Evolutionary conservation across 176 grass and related monocot species (phyloP), one percentile per base, ranked within the genome.

Genomic region (Themeda triandra): DNA sequence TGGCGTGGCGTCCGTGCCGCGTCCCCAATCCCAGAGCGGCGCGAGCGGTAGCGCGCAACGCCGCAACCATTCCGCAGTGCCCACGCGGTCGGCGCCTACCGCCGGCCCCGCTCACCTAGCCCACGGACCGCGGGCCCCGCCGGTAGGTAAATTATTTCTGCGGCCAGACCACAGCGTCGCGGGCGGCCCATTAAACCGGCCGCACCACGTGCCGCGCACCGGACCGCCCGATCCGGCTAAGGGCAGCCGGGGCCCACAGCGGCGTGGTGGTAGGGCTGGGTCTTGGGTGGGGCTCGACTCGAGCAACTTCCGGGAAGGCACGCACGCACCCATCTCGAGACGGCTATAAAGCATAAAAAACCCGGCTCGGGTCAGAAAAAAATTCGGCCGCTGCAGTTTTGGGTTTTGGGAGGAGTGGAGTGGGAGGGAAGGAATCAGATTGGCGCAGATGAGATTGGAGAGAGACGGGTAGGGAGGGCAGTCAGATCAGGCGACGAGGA

Each of bases 391-490:
- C 10, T 69, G 69, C 67, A 24, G 76, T 37, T 48, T 49, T 63
- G 24, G 68, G 83, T 28, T 27, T 12, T n/a, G 51, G 10, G 25
- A 11, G 24, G 4, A 5, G 19, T 5, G 23, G 13, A 14, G 24
- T 56, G 5, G 79, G 25, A 66, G 27, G 46, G 79, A 87, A 77
- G 80, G 73, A 56, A 87, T 83, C 86, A 9, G 42, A 23, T 25
- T 31, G 28, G 35, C 13, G 12, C 39, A 78, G 73, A 78, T 63
- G 86, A 71, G 73, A 78, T 40, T 64, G 24, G 86, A 6, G 42
- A n/a, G 62, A 49, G 39, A 60, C 31, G 39, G 79, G 62, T n/a
- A 6, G 36, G 28, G 62, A 17, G 39, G 39, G 10, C 39, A 41
- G 63, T 40, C 39, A 42, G 63, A 3, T 15, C 80, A n/a, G 25